Conservation (phyloP, 306 rosid genomes). For the Rosa persica region DNA sequence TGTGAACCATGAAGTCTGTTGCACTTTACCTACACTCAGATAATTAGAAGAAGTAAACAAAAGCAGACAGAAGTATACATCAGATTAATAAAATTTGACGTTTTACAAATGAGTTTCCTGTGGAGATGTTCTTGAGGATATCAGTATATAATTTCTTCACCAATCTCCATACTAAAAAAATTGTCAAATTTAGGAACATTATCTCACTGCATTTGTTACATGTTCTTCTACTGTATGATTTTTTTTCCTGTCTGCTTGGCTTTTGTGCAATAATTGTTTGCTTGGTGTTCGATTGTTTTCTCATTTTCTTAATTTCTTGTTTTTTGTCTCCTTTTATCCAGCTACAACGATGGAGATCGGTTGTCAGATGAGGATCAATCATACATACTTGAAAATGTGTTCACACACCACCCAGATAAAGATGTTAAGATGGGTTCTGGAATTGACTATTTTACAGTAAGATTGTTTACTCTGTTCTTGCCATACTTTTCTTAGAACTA, state of each 20-base stretch:
- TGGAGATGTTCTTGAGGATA: not conserved
- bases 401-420: constrained; percentile 84
- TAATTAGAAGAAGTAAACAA: not conserved
- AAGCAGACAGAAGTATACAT: too few species aligned
- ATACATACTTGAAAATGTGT: constrained; percentile 65
- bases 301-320: constrained; percentile 18
- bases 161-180: not conserved
- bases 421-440: constrained; percentile 83
- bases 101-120: not conserved
- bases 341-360: constrained; percentile 90
- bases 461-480: constrained; percentile 17
- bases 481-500: not conserved
- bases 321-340: constrained; percentile 33
- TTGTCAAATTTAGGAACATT: constrained; percentile 1
- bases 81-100: not conserved
- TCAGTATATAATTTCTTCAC: constrained; percentile 10
- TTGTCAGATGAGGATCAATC: constrained; percentile 65
- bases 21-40: not conserved
- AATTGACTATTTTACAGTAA: constrained; percentile 78
- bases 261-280: not conserved
- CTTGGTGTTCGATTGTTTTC: not conserved
- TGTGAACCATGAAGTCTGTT: not conserved
- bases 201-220: constrained; percentile 10
- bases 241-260: not conserved
- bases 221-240: constrained; percentile 1